Evolutionary conservation across 306 rosid species (phyloP), one percentile per base, ranked within the genome.

Genomic region (Dalbergia cultrata): DNA sequence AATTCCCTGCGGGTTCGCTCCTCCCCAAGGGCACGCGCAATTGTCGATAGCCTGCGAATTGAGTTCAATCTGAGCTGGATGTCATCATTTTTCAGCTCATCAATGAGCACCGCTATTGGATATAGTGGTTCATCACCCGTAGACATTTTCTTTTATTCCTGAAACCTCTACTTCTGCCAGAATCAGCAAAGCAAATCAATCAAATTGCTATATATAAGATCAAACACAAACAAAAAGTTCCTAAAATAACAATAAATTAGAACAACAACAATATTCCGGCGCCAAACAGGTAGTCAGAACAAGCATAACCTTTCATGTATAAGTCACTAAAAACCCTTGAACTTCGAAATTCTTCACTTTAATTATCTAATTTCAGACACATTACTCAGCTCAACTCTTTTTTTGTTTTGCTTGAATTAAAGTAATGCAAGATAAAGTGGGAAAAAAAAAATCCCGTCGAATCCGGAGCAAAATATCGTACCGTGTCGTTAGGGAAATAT

Each of bases 1-100:
- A 95, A 84, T 73, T 95, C 99, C 85, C 72, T 90, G 12, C 99
- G 90, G 0, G 99, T 95, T 39, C 98, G 86, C 84, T 95, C 99
- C 88, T 95, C 99, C 57, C 99, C 98, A 57, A 95, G 97, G 7
- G 99, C 99, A 3, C 99, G 97, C 0, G 99, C 98, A 81, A 95
- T 95, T 5, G 98, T 95, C 0, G 99, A 95, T n/a, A 93, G 94
- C 87, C 92, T 89, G 26, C 97, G 98, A 80, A 95, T 95, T 3
- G 99, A 95, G 90, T 93, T 95, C 85, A 95, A 47, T 64, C 99
- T 88, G 39, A 95, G 91, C 85, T 93, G 97, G 72, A 95, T 95
- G 84, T 95, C 99, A 11, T 95, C 97, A 82, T 93, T 95, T 83
- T 95, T 95, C 67, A 95, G 88, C 94, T 95, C 99, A 2, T 95